Evolutionary conservation across 345 rosid genomes (phyloP).

Genomic region (Viola odorata): DNA sequence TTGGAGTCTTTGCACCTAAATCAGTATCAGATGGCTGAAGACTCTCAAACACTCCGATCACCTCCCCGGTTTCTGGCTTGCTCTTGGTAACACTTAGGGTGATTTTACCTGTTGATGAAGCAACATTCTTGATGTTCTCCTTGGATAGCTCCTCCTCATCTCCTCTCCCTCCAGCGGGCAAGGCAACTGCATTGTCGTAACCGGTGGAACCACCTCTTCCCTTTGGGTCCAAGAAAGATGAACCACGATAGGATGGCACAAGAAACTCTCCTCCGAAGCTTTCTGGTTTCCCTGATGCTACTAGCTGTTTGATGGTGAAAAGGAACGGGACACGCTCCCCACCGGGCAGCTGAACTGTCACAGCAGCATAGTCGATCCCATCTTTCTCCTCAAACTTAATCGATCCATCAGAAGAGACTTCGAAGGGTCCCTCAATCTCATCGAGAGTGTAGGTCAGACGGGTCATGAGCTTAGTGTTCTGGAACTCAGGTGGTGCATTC

Average conservation of each 20-base stretch:
- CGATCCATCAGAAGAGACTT: constrained; percentile 56
- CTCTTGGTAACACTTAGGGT: constrained; percentile 69
- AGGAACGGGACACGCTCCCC: constrained; percentile 91
- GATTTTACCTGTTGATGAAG: constrained; percentile 77
- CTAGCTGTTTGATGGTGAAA: constrained; percentile 75
- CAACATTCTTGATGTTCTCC: constrained; percentile 68
- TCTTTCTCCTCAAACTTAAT: constrained; percentile 78
- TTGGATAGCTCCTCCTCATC: constrained; percentile 84
- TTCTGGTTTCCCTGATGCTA: constrained; percentile 78
- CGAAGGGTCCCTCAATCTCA: constrained; percentile 94
- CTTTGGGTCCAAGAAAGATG: constrained; percentile 91
- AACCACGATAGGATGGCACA: constrained; percentile 76
- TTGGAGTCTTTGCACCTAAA: constrained; percentile 88
- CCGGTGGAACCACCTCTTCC: constrained; percentile 90
- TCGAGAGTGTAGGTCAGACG: constrained; percentile 94
- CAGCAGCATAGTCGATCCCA: constrained; percentile 86
- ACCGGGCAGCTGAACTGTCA: constrained; percentile 78
- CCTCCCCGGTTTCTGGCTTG: constrained; percentile 88
- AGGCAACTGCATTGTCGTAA: constrained; percentile 80
- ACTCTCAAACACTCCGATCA: constrained; percentile 95
- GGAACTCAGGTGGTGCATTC: constrained; percentile 86
- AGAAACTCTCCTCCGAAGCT: constrained; percentile 62
- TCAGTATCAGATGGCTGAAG: constrained; percentile 98
- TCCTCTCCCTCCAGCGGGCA: constrained; percentile 96
- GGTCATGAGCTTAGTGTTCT: constrained; percentile 95